These are phyloP conservation scores for Panaeolus papilionaceus DNA, from an alignment of 768 basidiomycete genomes.

Conservation along the genomic window DNA sequence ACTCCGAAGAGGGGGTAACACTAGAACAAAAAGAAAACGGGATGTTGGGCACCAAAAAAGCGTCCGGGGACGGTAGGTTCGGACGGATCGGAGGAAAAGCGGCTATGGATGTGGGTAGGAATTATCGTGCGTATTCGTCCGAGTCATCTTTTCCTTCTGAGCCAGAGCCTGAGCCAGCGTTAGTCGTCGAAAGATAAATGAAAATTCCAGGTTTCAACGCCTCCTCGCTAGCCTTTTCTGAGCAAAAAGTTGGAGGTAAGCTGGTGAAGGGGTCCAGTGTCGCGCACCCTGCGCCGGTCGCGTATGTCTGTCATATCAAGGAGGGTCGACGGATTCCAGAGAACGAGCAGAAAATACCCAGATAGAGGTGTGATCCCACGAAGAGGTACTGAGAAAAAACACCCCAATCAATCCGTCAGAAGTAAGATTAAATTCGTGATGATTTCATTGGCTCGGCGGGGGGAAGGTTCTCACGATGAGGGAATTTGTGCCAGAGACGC, in stretches of 20 bases:
- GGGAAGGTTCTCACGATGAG: neutral
- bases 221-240: neutral
- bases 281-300: neutral
- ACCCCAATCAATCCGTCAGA: conserved; percentile 17
- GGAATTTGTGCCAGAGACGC: neutral
- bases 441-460: conserved; percentile 15
- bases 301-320: neutral
- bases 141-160: conserved; percentile 16
- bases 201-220: conserved; percentile 14
- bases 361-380: conserved; percentile 18
- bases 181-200: conserved; percentile 25
- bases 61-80: conserved; percentile 5
- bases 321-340: conserved; percentile 10
- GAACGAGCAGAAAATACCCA: conserved; percentile 5
- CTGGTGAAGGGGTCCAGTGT: neutral
- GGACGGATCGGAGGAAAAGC: conserved; percentile 24
- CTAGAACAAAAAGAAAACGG: conserved; percentile 14
- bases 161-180: conserved; percentile 11
- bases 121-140: neutral
- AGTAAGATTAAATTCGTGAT: conserved; percentile 18
- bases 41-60: neutral
- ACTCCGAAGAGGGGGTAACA: conserved; percentile 1
- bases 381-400: conserved; percentile 18
- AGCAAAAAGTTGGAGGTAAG: conserved; percentile 3
- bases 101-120: conserved; percentile 22